Percentiles rank a stretch among this genome's conserved stretches.
Evolutionary conservation across 768 basidiomycete species (phyloP).

Genomic region (Xanthoconium purpureum): DNA sequence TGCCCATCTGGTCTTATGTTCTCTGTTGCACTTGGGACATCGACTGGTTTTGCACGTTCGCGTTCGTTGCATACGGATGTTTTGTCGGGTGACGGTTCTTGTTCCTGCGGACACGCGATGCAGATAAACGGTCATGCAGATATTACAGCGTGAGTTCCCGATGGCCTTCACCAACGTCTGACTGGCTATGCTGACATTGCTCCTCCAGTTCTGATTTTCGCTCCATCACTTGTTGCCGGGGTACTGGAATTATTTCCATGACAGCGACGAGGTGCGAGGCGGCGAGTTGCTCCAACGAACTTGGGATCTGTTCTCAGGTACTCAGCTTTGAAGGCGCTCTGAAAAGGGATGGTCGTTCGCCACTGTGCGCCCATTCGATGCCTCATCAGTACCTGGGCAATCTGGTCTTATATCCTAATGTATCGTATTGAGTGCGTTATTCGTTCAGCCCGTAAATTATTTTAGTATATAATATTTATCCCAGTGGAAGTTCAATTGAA

Average conservation of each 20-base stretch:
- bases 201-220: constrained; percentile 34
- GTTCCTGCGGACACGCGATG: constrained; percentile 22
- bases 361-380: no score
- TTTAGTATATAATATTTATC: no score
- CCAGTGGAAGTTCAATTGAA: no score
- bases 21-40: constrained; percentile 37
- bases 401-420: no score
- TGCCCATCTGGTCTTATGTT: constrained; percentile 38
- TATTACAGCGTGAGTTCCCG: constrained; percentile 34
- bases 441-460: no score
- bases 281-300: constrained; percentile 18
- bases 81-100: constrained; percentile 36
- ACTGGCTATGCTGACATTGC: not conserved
- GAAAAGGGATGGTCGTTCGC: not conserved
- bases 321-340: constrained; percentile 6
- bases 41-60: constrained; percentile 20
- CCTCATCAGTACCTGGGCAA: no score
- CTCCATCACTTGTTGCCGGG: constrained; percentile 35
- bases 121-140: constrained; percentile 36
- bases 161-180: not conserved
- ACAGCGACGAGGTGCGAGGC: not conserved
- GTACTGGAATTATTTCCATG: constrained; percentile 36
- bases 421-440: no score
- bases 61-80: constrained; percentile 32
- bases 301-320: constrained; percentile 17